Evolutionary conservation across 768 basidiomycete genomes (phyloP).

Genomic region (Boletellus emodensis): DNA sequence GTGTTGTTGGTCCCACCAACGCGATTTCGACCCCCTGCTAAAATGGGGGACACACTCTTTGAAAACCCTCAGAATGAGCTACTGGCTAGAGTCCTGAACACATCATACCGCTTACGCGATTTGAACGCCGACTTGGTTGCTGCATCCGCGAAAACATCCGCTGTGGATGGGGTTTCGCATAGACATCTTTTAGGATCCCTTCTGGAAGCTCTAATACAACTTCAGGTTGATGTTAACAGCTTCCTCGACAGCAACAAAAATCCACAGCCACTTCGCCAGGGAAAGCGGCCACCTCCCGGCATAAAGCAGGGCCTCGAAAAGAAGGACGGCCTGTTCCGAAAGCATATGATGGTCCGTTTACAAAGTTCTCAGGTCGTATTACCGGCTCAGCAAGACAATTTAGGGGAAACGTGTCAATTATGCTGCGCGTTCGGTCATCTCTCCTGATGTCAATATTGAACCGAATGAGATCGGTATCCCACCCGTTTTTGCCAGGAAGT

Average conservation of each 20-base stretch:
- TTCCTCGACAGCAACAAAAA: slow-evolving; percentile 98
- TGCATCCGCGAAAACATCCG: slow-evolving; percentile 55
- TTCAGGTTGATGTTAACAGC: slow-evolving; percentile 93
- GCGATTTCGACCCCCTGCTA: slow-evolving; percentile 91
- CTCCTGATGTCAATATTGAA: slow-evolving; percentile 98
- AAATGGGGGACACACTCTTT: slow-evolving; percentile 88
- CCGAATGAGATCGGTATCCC: slow-evolving; percentile 98
- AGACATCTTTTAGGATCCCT: slow-evolving; percentile 61
- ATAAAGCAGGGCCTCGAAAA: slow-evolving; percentile 97
- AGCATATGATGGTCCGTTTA: slow-evolving; percentile 92
- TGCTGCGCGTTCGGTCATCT: slow-evolving; percentile 99
- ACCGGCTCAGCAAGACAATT: background rate
- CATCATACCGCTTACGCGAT: slow-evolving; percentile 77
- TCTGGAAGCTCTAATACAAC: slow-evolving; percentile 78
- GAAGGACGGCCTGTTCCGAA: slow-evolving; percentile 97
- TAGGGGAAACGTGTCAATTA: slow-evolving; percentile 99
- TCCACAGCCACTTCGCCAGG: slow-evolving; percentile 76
- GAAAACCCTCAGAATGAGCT: slow-evolving; percentile 97
- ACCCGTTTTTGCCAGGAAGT: slow-evolving; percentile 92
- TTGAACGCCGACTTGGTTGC: slow-evolving; percentile 62
- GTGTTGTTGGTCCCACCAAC: slow-evolving; percentile 90
- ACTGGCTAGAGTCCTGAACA: slow-evolving; percentile 72
- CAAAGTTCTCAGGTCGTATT: background rate
- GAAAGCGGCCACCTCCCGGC: slow-evolving; percentile 87
- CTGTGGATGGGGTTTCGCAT: slow-evolving; percentile 47